Evolutionary conservation across 2,329 filamentous ascomycete genomes (phyloP).

Genomic region (Beauveria caledonica): DNA sequence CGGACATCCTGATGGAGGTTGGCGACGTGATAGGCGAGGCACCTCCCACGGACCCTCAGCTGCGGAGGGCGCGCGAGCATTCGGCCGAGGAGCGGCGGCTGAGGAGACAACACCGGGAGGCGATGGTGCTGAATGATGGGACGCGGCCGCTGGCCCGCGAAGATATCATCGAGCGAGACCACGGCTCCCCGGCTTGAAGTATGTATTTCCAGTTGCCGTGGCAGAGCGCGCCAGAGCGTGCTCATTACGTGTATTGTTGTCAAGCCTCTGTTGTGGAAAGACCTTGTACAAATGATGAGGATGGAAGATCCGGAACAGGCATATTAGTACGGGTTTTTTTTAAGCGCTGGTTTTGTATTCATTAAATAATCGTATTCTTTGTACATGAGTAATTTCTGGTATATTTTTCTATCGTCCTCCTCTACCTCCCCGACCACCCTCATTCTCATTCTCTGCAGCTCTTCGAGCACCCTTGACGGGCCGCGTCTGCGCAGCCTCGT

Average conservation of each 20-base stretch:
- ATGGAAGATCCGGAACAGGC: no score
- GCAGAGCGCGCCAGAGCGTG: neutral
- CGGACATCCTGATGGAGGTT: conserved; percentile 27
- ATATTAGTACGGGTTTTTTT: no score
- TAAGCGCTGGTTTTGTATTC: neutral
- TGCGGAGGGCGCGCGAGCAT: conserved; percentile 37
- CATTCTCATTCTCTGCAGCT: conserved; percentile 22
- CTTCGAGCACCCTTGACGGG: conserved; percentile 35
- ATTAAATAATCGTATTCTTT: neutral
- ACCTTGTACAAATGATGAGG: no score
- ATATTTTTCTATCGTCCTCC: neutral
- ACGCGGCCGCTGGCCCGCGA: conserved; percentile 62
- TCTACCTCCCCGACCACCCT: conserved; percentile 16
- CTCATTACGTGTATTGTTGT: no score
- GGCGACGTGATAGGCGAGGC: conserved; percentile 21
- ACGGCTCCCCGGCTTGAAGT: conserved; percentile 29
- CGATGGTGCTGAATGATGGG: conserved; percentile 87
- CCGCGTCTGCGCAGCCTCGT: conserved; percentile 86
- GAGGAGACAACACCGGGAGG: conserved; percentile 70
- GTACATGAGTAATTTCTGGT: neutral
- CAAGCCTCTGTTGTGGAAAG: no score
- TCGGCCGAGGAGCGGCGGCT: conserved; percentile 62
- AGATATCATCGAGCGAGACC: conserved; percentile 68
- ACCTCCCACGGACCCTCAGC: conserved; percentile 19
- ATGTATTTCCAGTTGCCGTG: neutral